Evolutionary conservation across 2,329 filamentous ascomycete genomes (phyloP), one percentile per base, ranked within the genome.

Genomic region (Neofusicoccum kwambonambiense): DNA sequence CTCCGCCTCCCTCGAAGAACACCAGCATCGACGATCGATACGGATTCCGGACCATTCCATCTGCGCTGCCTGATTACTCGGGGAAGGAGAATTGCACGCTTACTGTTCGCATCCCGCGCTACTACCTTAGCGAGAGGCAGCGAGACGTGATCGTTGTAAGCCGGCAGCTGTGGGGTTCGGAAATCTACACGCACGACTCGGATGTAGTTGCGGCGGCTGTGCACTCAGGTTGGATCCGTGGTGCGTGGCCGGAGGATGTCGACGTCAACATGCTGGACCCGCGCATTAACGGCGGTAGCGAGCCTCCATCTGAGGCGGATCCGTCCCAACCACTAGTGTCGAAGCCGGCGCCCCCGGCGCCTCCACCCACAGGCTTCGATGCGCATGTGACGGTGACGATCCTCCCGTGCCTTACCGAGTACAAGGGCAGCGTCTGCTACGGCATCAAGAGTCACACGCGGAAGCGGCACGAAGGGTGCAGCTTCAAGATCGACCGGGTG

Each of bases 141-240:
- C 86, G 94, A 35, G 91, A 95, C 74, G 91, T 96, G 69, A 93
- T 98, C 60, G 96, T 93, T 11, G 81, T 87, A 7, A 86, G 92
- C 39, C 86, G 90, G 19, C 91, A 91, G 7, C 77, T 99, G 0
- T 99, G 94, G 93, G 95, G 95, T 1, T 95, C 92, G 0, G 93
- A 96, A 42, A 86, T 99, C 6, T 98, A 98, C 74, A 96, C 93
- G 0, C 95, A 99, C 70, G 95, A 99, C 77, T 97, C 93, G 0
- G 95, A 99, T 73, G 88, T 95, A 0, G 85, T 99, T 27, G 94
- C 93, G 0, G 93, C 94, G 2, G 94, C 93, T 66, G 94, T 99
- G 51, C 95, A 99, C 75, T 89, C 89, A 1, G 95, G 95, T 3
- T 98, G 93, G 88, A 90, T 99, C 69, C 88, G 89, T 47, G 94